Conservation (phyloP, 2,329 filamentous ascomycete species). For the Orbilia brochopaga region DNA sequence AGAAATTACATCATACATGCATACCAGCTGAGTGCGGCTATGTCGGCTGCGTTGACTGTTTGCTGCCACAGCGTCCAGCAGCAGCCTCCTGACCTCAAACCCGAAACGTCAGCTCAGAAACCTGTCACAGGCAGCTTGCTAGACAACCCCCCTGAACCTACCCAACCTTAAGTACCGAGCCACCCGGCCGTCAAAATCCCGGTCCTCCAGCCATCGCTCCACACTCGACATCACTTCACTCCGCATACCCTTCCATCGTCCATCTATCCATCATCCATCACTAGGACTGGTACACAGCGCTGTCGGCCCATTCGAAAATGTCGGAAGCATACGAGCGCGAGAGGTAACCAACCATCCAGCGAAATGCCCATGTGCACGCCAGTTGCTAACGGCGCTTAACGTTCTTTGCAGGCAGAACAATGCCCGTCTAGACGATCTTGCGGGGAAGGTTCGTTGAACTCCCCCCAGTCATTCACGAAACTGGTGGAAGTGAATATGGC, state of each 20-base stretch:
- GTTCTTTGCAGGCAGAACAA: slow-evolving; percentile 76
- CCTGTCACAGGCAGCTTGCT: slow-evolving; percentile 20
- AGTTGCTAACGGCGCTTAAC: slow-evolving; percentile 3
- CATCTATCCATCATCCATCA: slow-evolving; percentile 3
- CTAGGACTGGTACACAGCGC: background rate
- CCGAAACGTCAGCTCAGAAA: slow-evolving; percentile 36
- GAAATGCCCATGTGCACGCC: slow-evolving; percentile 8
- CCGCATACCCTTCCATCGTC: background rate
- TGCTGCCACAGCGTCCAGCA: slow-evolving; percentile 1
- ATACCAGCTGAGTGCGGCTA: background rate
- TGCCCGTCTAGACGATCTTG: slow-evolving; percentile 86
- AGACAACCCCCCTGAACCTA: background rate
- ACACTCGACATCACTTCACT: background rate
- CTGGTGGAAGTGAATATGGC: background rate
- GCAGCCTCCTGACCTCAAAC: slow-evolving; percentile 34
- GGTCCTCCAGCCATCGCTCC: slow-evolving; percentile 3
- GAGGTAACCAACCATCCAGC: slow-evolving; percentile 60
- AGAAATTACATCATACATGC: no score
- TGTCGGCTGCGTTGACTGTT: background rate
- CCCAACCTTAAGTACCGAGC: background rate
- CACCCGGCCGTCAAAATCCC: slow-evolving; percentile 15
- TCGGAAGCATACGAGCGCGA: slow-evolving; percentile 67
- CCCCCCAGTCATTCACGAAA: background rate
- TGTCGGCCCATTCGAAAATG: slow-evolving; percentile 57
- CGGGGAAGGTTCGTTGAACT: slow-evolving; percentile 67